These are phyloP conservation scores for Kwoniella europaea DNA, from an alignment of 768 basidiomycete species.

Conservation along the genomic window DNA sequence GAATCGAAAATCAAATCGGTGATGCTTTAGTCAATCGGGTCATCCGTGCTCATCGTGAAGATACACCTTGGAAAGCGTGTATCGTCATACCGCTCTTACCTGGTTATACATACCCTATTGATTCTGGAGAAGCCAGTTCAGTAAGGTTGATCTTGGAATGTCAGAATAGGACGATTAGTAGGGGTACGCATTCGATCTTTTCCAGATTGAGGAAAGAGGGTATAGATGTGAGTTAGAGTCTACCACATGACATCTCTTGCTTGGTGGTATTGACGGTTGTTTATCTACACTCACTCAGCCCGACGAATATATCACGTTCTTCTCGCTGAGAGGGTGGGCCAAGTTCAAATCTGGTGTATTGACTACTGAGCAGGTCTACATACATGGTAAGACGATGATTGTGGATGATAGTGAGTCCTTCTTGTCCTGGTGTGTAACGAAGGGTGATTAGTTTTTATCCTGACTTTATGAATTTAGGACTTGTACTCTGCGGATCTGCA, in stretches of 20 bases:
- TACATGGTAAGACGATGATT: constrained; percentile 81
- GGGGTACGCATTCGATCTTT: constrained; percentile 92
- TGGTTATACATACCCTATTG: constrained; percentile 90
- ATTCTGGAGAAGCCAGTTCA: constrained; percentile 88
- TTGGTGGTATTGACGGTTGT: background rate
- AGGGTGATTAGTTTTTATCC: background rate
- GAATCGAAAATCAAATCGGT: constrained; percentile 90
- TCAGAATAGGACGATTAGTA: constrained; percentile 83
- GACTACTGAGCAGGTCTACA: constrained; percentile 92
- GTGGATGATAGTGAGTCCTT: constrained; percentile 77
- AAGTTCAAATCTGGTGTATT: constrained; percentile 82
- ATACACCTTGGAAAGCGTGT: constrained; percentile 82
- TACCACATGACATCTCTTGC: background rate
- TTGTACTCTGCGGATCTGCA: constrained; percentile 66
- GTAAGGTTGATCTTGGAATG: constrained; percentile 94
- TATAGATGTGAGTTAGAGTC: constrained; percentile 71
- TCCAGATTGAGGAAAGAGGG: constrained; percentile 79
- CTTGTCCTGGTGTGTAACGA: background rate
- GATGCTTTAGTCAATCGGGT: constrained; percentile 91
- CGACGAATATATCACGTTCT: constrained; percentile 86
- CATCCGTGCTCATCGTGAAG: constrained; percentile 79
- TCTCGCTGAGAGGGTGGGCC: constrained; percentile 90
- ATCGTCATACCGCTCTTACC: constrained; percentile 90
- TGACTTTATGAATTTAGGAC: constrained; percentile 23
- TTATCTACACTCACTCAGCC: constrained; percentile 65